Percentiles rank a stretch among this genome's conserved stretches.
Conservation (phyloP, 768 basidiomycete genomes). For the Pseudohyphozyma bogoriensis region DNA sequence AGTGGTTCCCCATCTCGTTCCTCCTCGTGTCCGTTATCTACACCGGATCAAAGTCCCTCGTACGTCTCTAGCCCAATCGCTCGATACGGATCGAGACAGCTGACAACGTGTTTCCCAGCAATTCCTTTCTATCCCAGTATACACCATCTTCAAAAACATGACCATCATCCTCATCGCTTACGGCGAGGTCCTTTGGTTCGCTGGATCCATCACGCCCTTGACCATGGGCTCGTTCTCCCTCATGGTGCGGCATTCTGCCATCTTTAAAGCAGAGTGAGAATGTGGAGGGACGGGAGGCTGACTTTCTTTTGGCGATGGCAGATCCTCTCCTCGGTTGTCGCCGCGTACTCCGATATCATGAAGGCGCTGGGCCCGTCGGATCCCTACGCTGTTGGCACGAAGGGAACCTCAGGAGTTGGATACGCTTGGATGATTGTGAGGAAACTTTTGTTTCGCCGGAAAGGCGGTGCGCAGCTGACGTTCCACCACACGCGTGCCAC, state of each 20-base stretch:
- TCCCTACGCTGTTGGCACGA: slow-evolving; percentile 2
- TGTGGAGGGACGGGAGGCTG: too few relatives aligned
- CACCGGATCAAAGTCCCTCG: slow-evolving; percentile 92
- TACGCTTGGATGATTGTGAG: slow-evolving; percentile 83
- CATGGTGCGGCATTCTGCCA: slow-evolving; percentile 85
- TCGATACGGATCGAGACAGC: too few relatives aligned
- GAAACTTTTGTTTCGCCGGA: background rate
- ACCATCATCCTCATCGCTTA: slow-evolving; percentile 99
- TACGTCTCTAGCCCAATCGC: slow-evolving; percentile 43
- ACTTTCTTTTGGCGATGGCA: slow-evolving; percentile 32
- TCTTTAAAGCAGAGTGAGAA: slow-evolving; percentile 38
- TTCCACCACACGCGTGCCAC: too few relatives aligned
- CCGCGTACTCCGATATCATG: slow-evolving; percentile 87
- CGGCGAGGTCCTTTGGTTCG: slow-evolving; percentile 92
- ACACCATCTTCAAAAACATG: slow-evolving; percentile 98
- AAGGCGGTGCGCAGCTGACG: background rate
- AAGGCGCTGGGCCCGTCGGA: background rate
- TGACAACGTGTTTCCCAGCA: slow-evolving; percentile 58
- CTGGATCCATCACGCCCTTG: slow-evolving; percentile 65
- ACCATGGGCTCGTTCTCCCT: slow-evolving; percentile 82
- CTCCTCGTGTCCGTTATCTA: slow-evolving; percentile 90
- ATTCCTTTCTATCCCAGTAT: slow-evolving; percentile 83
- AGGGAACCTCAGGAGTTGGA: slow-evolving; percentile 59
- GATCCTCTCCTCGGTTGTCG: slow-evolving; percentile 87
- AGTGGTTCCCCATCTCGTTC: slow-evolving; percentile 90